These are phyloP conservation scores for Lipomyces orientalis DNA, from an alignment of 805 yeast genomes.

Conservation along the genomic window DNA sequence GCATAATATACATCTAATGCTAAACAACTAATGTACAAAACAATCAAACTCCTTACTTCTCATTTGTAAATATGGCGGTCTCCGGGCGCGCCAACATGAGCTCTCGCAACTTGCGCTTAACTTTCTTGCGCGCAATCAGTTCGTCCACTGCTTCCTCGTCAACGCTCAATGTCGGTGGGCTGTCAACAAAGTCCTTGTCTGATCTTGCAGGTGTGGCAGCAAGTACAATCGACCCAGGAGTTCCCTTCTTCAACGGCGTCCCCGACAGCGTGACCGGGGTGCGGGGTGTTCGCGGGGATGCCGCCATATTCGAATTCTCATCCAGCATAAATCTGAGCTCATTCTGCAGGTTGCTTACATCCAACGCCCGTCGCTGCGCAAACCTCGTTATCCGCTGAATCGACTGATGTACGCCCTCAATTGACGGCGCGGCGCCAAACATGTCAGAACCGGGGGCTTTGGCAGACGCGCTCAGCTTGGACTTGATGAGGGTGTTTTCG, in stretches of 20 bases:
- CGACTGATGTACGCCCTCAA: conserved; percentile 30
- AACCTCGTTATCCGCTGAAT: conserved; percentile 27
- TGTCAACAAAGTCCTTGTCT: background rate
- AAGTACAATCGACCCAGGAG: background rate
- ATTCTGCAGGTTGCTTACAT: conserved; percentile 17
- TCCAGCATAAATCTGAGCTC: conserved; percentile 7
- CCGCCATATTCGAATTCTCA: background rate
- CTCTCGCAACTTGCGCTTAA: conserved; percentile 6
- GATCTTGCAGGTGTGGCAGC: background rate
- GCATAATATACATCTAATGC: background rate
- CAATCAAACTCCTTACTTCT: background rate
- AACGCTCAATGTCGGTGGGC: conserved; percentile 8
- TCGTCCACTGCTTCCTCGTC: conserved; percentile 30
- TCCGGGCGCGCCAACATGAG: conserved; percentile 14
- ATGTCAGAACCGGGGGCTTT: background rate
- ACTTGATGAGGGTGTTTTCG: conserved; percentile 25
- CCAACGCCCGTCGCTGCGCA: conserved; percentile 27
- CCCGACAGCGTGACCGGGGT: background rate
- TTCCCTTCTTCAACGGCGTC: background rate
- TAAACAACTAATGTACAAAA: background rate
- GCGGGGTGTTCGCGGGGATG: conserved; percentile 2
- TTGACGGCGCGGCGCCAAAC: conserved; percentile 14
- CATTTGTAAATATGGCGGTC: conserved; percentile 15
- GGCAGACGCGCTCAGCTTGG: conserved; percentile 19
- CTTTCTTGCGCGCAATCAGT: conserved; percentile 16